Evolutionary conservation across 1,139 yeast genomes (phyloP).

Genomic region (Hanseniaspora sp.): DNA sequence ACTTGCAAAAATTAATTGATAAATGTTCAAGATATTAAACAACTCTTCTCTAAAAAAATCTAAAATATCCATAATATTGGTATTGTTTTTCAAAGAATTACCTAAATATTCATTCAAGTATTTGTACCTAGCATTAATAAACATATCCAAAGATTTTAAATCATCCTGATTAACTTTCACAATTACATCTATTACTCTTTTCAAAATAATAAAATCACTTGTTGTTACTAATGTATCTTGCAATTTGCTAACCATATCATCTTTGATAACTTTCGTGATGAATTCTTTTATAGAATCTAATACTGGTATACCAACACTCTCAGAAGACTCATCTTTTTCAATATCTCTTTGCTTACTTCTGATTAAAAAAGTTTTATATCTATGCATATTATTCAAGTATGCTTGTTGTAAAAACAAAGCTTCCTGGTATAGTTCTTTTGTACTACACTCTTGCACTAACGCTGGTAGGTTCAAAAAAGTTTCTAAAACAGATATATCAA

Average conservation of each 20-base stretch:
- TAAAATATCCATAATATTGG: constrained; percentile 2
- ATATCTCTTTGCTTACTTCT: constrained; percentile 41
- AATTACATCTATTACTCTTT: constrained; percentile 13
- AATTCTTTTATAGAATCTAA: constrained; percentile 1
- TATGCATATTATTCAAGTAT: constrained; percentile 10
- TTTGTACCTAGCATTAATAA: constrained; percentile 3
- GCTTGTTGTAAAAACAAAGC: constrained; percentile 39
- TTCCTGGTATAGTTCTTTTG: constrained; percentile 79
- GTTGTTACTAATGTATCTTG: background rate
- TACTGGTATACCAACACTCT: background rate
- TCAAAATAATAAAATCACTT: constrained; percentile 7
- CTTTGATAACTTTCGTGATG: constrained; percentile 8
- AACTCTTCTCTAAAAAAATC: constrained; percentile 12
- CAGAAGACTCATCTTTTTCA: constrained; percentile 25
- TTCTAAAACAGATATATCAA: constrained; percentile 29
- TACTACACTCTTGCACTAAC: constrained; percentile 67
- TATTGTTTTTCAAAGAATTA: background rate
- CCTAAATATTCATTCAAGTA: background rate
- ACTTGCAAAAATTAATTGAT: constrained; percentile 11
- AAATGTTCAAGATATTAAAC: constrained; percentile 12
- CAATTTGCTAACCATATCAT: constrained; percentile 9
- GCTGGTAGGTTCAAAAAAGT: constrained; percentile 74
- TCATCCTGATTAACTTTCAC: constrained; percentile 10
- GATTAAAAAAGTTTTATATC: constrained; percentile 5
- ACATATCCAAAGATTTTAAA: constrained; percentile 9